These are phyloP conservation scores for Ceratobasidium sp. DNA, from an alignment of 1,284 basidiomycete genomes.

Conservation along the genomic window DNA sequence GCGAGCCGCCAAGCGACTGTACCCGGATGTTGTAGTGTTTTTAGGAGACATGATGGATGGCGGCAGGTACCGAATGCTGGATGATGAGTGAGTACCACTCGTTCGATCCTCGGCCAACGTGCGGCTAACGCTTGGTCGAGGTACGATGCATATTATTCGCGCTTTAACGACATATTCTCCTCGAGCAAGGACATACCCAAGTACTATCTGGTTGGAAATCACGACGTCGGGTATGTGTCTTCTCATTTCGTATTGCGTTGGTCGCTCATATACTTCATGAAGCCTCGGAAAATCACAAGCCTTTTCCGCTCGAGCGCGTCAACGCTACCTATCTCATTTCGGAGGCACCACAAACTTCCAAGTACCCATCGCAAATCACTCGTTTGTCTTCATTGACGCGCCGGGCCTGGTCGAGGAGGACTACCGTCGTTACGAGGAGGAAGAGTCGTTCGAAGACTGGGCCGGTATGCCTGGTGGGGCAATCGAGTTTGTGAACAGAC, in stretches of 20 bases:
- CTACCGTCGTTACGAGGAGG: constrained; percentile 68
- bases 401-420: constrained; percentile 81
- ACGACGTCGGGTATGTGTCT: constrained; percentile 76
- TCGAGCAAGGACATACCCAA: constrained; percentile 58
- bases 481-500: constrained; percentile 74
- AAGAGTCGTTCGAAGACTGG: constrained; percentile 67
- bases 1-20: constrained; percentile 68
- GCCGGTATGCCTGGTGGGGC: constrained; percentile 68
- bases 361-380: constrained; percentile 72
- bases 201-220: constrained; percentile 85
- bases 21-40: constrained; percentile 79
- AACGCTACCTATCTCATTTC: constrained; percentile 74
- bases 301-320: constrained; percentile 67
- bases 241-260: constrained; percentile 42
- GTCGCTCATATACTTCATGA: constrained; percentile 36
- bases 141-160: constrained; percentile 67
- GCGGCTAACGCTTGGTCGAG: constrained; percentile 55
- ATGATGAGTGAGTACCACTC: constrained; percentile 68
- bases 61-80: constrained; percentile 68
- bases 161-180: constrained; percentile 73
- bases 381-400: constrained; percentile 77
- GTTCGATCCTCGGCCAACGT: constrained; percentile 16
- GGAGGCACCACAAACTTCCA: constrained; percentile 66
- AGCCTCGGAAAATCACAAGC: constrained; percentile 68
- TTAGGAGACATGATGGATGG: constrained; percentile 82